These are phyloP conservation scores for Leccinellum rugosiceps DNA, from an alignment of 768 basidiomycete genomes.

Conservation along the genomic window DNA sequence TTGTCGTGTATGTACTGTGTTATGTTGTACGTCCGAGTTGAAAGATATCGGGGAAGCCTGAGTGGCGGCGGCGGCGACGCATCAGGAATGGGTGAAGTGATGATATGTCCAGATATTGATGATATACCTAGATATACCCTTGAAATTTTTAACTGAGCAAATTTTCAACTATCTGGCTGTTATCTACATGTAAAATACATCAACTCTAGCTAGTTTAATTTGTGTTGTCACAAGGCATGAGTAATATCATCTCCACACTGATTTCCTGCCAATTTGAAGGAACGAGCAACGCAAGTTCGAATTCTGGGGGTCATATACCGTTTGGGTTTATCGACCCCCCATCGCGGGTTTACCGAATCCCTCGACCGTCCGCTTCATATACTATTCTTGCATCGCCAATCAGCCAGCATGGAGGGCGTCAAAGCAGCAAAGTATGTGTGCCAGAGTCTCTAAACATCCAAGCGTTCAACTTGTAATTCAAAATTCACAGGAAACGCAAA, in stretches of 20 bases:
- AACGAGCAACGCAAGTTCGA: no score
- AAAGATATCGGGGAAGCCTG: neutral
- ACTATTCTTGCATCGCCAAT: neutral
- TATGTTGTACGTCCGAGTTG: neutral
- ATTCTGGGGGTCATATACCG: constrained; percentile 5
- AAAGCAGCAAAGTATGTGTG: constrained; percentile 35
- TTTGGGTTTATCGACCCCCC: constrained; percentile 7
- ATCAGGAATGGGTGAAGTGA: no score
- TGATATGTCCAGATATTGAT: no score
- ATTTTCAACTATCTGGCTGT: no score
- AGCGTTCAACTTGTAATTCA: neutral
- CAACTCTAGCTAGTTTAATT: no score
- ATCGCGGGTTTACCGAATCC: neutral
- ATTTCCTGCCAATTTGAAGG: no score
- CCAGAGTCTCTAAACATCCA: neutral
- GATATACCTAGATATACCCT: no score
- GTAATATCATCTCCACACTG: no score
- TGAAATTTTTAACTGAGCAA: no score
- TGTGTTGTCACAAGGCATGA: no score
- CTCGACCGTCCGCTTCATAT: neutral
- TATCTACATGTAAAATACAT: no score
- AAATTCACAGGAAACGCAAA: constrained; percentile 59
- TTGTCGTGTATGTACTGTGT: neutral
- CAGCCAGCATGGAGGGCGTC: constrained; percentile 24
- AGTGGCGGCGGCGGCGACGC: no score